A percentile compares a stretch with the other conserved stretches of the same genome.
Evolutionary conservation across 495 filamentous ascomycete species (phyloP).

Genomic region (Podospora pseudocomata): DNA sequence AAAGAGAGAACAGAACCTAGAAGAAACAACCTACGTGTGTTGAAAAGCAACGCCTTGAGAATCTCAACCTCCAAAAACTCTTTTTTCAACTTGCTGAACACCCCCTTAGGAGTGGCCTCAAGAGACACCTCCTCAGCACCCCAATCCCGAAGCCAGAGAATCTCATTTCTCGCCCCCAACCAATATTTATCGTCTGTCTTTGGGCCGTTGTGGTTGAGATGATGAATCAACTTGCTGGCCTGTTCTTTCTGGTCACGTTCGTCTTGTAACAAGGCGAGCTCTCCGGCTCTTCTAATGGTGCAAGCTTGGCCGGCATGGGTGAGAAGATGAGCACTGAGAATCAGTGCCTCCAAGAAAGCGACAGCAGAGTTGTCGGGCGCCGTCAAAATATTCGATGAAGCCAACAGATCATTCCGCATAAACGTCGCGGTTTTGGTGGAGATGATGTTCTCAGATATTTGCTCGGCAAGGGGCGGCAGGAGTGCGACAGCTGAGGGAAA

Average conservation of each 20-base stretch:
- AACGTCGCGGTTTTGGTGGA: slow-evolving; percentile 40
- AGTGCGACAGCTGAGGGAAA: slow-evolving; percentile 42
- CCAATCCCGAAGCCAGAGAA: slow-evolving; percentile 84
- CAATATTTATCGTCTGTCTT: slow-evolving; percentile 65
- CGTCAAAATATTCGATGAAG: slow-evolving; percentile 63
- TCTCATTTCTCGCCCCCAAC: slow-evolving; percentile 58
- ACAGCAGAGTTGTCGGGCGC: slow-evolving; percentile 57
- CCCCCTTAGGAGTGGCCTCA: slow-evolving; percentile 47
- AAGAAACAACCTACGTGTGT: slow-evolving; percentile 52
- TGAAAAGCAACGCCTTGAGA: slow-evolving; percentile 67
- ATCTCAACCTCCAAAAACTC: slow-evolving; percentile 69
- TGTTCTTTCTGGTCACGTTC: slow-evolving; percentile 64
- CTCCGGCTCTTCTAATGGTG: slow-evolving; percentile 56
- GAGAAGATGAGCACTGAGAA: slow-evolving; percentile 65
- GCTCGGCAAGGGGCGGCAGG: slow-evolving; percentile 39
- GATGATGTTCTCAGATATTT: slow-evolving; percentile 30
- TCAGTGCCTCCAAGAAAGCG: slow-evolving; percentile 61
- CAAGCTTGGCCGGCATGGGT: slow-evolving; percentile 56
- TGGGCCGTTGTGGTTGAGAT: slow-evolving; percentile 45
- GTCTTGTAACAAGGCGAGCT: slow-evolving; percentile 54
- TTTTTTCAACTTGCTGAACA: slow-evolving; percentile 65
- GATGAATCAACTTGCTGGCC: slow-evolving; percentile 59
- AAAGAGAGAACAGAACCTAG: slow-evolving; percentile 12
- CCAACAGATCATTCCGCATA: slow-evolving; percentile 55
- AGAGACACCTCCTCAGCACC: slow-evolving; percentile 46